Evolutionary conservation across 164 flowering plant species (phyloP).

Genomic region (Umbilicus rupestris): DNA sequence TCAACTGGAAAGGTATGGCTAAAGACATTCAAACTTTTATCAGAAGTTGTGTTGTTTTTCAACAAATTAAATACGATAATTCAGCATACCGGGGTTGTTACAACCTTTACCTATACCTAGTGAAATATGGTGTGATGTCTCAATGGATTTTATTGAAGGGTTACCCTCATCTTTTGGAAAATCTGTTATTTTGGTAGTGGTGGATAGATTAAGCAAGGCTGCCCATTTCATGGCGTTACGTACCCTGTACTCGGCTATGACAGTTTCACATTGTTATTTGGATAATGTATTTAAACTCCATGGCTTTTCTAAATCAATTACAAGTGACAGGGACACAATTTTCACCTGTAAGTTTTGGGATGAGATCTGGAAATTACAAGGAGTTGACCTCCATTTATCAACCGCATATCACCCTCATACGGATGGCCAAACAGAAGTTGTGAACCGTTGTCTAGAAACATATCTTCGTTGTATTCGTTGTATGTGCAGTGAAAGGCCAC

Average conservation of each 20-base stretch:
- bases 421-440: constrained; percentile 10
- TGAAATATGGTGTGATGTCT: too few relatives aligned
- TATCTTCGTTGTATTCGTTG: constrained; percentile 12
- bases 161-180: too few relatives aligned
- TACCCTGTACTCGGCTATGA: background rate
- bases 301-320: background rate
- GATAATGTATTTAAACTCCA: background rate
- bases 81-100: background rate
- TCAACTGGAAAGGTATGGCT: background rate
- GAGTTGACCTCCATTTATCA: background rate
- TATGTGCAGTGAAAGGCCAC: background rate
- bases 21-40: background rate
- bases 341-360: constrained; percentile 5
- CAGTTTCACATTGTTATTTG: background rate
- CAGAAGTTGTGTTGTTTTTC: background rate
- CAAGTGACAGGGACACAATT: constrained; percentile 1
- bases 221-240: constrained; percentile 2
- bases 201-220: too few relatives aligned
- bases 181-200: too few relatives aligned
- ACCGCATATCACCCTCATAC: constrained; percentile 10
- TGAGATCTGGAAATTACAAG: background rate
- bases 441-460: background rate
- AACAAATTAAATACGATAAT: background rate
- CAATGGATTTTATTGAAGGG: too few relatives aligned
- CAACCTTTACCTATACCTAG: background rate